Percentiles rank a stretch among this genome's conserved stretches.
Conservation (phyloP, 2,329 filamentous ascomycete genomes). For the Microdochium bolleyi region DNA sequence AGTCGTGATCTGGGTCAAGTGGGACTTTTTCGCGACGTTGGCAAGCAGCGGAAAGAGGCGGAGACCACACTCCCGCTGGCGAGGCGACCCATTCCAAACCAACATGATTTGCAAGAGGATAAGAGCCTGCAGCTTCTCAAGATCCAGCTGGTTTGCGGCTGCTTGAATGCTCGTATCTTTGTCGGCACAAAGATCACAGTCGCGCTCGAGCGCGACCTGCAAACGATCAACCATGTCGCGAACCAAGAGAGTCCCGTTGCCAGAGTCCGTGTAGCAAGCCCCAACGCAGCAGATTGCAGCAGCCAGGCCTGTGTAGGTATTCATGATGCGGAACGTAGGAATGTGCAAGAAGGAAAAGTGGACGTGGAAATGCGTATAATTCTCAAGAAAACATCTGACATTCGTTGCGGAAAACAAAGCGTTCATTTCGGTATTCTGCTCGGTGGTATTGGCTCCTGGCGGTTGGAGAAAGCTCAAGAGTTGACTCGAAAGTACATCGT, state of each 20-base stretch:
- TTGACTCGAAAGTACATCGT: slow-evolving; percentile 45
- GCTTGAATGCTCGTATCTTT: slow-evolving; percentile 12
- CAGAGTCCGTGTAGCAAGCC: slow-evolving; percentile 63
- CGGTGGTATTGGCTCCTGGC: slow-evolving; percentile 47
- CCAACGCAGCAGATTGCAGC: slow-evolving; percentile 66
- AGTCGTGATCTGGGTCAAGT: slow-evolving; percentile 45
- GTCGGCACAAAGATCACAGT: slow-evolving; percentile 38
- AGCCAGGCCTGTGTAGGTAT: slow-evolving; percentile 59
- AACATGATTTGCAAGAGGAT: slow-evolving; percentile 54
- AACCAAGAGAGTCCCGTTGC: slow-evolving; percentile 47
- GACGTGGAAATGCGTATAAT: slow-evolving; percentile 64
- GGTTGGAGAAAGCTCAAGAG: slow-evolving; percentile 49
- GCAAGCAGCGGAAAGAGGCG: slow-evolving; percentile 50
- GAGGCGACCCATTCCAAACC: slow-evolving; percentile 62
- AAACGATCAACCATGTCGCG: slow-evolving; percentile 61
- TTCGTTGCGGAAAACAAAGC: slow-evolving; percentile 60
- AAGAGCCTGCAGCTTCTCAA: slow-evolving; percentile 63
- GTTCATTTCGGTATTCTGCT: slow-evolving; percentile 44
- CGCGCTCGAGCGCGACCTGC: slow-evolving; percentile 48
- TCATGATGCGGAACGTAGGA: slow-evolving; percentile 60
- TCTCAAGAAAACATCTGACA: slow-evolving; percentile 61
- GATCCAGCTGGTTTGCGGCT: slow-evolving; percentile 23
- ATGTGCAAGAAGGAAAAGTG: slow-evolving; percentile 69
- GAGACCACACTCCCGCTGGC: slow-evolving; percentile 56
- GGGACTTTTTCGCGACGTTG: slow-evolving; percentile 46